These are phyloP conservation scores for Malus orientalis DNA, from an alignment of 306 rosid species.

Conservation along the genomic window DNA sequence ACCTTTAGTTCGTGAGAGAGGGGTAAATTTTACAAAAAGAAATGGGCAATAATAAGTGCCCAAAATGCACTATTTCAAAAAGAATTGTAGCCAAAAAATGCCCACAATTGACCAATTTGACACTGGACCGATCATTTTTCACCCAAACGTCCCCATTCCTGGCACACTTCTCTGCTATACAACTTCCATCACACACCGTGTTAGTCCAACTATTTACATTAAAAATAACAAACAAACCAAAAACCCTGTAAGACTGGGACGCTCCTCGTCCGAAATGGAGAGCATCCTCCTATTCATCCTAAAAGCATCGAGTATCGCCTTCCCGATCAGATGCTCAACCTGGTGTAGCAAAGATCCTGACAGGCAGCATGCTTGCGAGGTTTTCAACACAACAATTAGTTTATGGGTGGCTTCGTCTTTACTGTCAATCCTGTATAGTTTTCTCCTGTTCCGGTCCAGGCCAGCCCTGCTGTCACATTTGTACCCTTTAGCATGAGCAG, in stretches of 20 bases:
- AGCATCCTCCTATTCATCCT: conserved; percentile 31
- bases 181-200: conserved; percentile 41
- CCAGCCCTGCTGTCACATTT: conserved; percentile 40
- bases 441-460: conserved; percentile 30
- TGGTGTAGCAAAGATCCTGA: conserved; percentile 4
- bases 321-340: conserved; percentile 26
- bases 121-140: conserved; percentile 13
- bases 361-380: conserved; percentile 10
- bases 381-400: conserved; percentile 8
- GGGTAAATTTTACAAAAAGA: conserved; percentile 10
- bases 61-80: conserved; percentile 37
- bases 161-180: conserved; percentile 47
- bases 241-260: conserved; percentile 21
- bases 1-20: not conserved
- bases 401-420: conserved; percentile 12
- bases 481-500: conserved; percentile 15
- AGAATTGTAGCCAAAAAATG: conserved; percentile 25
- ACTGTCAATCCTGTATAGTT: conserved; percentile 4
- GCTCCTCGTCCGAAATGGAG: conserved; percentile 23
- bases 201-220: conserved; percentile 54
- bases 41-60: conserved; percentile 31
- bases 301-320: conserved; percentile 19
- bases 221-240: not conserved
- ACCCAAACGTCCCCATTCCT: conserved; percentile 23
- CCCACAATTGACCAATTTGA: conserved; percentile 31